Base-by-base conservation (phyloP, 1,284 basidiomycete genomes). In the Coniferiporia weirii region DNA sequence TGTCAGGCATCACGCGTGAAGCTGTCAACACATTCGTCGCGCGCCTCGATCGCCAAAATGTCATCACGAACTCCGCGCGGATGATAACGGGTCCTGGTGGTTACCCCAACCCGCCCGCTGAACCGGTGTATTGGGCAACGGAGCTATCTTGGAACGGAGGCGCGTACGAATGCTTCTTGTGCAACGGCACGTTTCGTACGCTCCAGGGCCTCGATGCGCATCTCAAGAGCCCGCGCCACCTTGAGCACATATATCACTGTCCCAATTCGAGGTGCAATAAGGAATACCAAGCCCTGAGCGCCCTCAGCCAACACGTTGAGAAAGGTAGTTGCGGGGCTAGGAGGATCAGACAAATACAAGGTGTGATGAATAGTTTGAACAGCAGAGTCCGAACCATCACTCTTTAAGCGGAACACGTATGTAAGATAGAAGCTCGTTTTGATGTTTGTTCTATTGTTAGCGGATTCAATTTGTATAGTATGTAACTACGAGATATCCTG, bases 161-260 rank as follows among this genome's bases (percentile, higher is more conserved):
- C 15, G 61, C 60, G 7, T 77, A 71, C 67, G 73, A 75, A 62
- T 78, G 76, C 66, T 70, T 72, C 63, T 62, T 77, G 51, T 75
- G 73, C 64, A 62, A 71, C 50, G 47, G 46, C 19, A 60, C 50
- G n/a, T 75, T 72, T 64, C 48, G 61, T 7, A 57, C 61, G 12
- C 65, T 71, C 17, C 7, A 44, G 12, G 59, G 65, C 4, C 64
- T 76, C 35, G 75, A 74, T 57, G 40, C 62, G 22, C 74, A 75
- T 57, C 64, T 75, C 44, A 64, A 69, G 35, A 73, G 71, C 48
- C 70, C 71, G 8, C 64, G 61, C 20, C 73, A 72, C 52, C 43
- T 13, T 10, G 13, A 32, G 20, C 48, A 51, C 50, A 64, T 66
- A 3, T 67, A 64, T 52, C 57, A 53, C 17, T 69, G 67, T 43